A percentile compares a stretch with the other conserved stretches of the same genome.
Conservation (phyloP, 2,329 filamentous ascomycete species). For the Nemania serpens region DNA sequence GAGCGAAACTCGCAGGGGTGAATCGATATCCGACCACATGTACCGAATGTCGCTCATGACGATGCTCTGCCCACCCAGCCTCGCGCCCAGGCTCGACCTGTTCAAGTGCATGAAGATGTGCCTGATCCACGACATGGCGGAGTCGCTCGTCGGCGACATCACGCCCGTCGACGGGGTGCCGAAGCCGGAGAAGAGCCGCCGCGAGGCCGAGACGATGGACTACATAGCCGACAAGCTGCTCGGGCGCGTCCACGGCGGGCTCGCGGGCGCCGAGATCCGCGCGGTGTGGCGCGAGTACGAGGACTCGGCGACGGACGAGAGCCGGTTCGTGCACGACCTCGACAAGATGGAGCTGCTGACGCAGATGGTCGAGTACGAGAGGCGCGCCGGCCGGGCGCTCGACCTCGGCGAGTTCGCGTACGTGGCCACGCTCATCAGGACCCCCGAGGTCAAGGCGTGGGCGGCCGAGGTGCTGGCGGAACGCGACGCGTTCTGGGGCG, state of each 20-base stretch:
- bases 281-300: constrained; percentile 96
- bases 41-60: constrained; percentile 98
- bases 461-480: constrained; percentile 76
- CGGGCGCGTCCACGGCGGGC: constrained; percentile 73
- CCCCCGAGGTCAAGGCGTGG: constrained; percentile 83
- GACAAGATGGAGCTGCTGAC: constrained; percentile 95
- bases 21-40: constrained; percentile 98
- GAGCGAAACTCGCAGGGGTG: constrained; percentile 59
- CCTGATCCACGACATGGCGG: constrained; percentile 96
- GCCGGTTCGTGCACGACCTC: constrained; percentile 90
- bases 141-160: constrained; percentile 93
- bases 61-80: constrained; percentile 81
- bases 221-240: constrained; percentile 78
- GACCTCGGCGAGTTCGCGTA: constrained; percentile 88
- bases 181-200: constrained; percentile 86
- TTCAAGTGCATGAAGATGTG: constrained; percentile 92
- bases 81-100: constrained; percentile 75
- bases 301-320: constrained; percentile 80
- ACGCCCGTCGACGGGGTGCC: constrained; percentile 86
- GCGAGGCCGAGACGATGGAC: constrained; percentile 90
- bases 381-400: constrained; percentile 63
- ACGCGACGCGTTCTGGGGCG: constrained; percentile 73
- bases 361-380: constrained; percentile 98
- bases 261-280: constrained; percentile 71
- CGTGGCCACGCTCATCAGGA: constrained; percentile 72